Evolutionary conservation across 2,329 filamentous ascomycete genomes (phyloP), one percentile per base, ranked within the genome.

Genomic region (Colletotrichum cordylinicola): DNA sequence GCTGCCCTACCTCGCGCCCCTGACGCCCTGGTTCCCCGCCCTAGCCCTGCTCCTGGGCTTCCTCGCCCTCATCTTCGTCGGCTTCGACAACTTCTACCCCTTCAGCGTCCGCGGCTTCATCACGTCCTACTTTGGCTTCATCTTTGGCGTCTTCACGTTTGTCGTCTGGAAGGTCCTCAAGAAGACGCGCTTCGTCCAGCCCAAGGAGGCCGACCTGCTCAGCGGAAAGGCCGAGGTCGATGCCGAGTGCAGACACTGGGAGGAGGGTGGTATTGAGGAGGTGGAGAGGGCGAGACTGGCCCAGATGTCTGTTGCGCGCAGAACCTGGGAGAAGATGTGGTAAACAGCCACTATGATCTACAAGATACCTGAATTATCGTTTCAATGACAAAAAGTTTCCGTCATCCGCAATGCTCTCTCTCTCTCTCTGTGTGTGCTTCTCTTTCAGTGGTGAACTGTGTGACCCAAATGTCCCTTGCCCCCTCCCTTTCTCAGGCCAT

Each of bases 211-310:
- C 0, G 93, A 95, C 81, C 82, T 95, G 58, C 80, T 89, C 35
- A 90, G 90, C 43, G 92, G 93, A 74, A 85, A 94, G 74, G 90
- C 90, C 8, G 93, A 94, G 82, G 91, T 94, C 77, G 93, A 93
- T 70, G 90, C 91, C 77, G 85, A 87, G 81, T 87, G 86, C 77
- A 79, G 82, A 21, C 81, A 84, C 60, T 87, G 85, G 86, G 86
- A 87, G 74, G 85, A 87, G 77, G 85, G 86, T 8, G 85, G 85
- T 6, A 84, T 89, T 37, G 86, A 88, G 76, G 86, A 87, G 79
- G 87, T 88, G 70, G 85, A 86, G 79, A 80, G 80, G 77, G 78
- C 79, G 21, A 80, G 81, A 56, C 79, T 87, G 29, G 82, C 82
- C 8, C 78, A 80, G 31, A 86, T 86, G 85, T 75, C 80, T 21